Conservation (phyloP, 225 moss, liverwort and hornwort genomes). For the Antitrichia curtipendula region DNA sequence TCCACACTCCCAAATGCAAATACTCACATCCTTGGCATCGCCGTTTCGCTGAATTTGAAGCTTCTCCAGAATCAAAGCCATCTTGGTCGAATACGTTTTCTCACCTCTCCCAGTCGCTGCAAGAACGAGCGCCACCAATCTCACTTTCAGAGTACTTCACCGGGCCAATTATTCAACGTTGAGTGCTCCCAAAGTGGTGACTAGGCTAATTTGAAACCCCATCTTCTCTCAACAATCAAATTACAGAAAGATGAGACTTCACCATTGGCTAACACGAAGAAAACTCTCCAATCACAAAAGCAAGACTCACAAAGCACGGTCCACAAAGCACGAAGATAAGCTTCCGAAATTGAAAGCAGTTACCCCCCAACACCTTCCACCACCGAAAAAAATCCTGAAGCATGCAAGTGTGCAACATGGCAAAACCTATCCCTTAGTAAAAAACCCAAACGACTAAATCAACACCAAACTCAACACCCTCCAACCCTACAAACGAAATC, state of each 20-base stretch:
- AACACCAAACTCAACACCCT: neutral
- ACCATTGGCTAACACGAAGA: neutral
- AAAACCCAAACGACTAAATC: neutral
- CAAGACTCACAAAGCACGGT: neutral
- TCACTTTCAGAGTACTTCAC: neutral
- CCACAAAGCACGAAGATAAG: neutral
- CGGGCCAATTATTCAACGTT: neutral
- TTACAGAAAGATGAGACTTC: neutral
- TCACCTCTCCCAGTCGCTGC: conserved; percentile 4
- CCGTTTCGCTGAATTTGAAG: conserved; percentile 48
- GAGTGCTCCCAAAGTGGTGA: neutral
- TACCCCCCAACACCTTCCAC: neutral
- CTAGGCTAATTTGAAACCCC: neutral
- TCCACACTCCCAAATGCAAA: neutral
- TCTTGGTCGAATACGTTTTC: neutral
- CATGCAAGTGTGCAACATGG: neutral
- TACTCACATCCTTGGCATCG: conserved; percentile 35
- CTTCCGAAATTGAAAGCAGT: neutral
- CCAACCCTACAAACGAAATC: neutral
- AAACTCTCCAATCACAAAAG: neutral
- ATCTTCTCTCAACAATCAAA: neutral
- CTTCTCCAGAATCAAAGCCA: conserved; percentile 49
- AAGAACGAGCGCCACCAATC: neutral
- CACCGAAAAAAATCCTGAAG: neutral
- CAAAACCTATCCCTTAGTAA: neutral